These are phyloP conservation scores for Karstenula rhodostoma DNA, from an alignment of 2,329 filamentous ascomycete species.

Conservation along the genomic window DNA sequence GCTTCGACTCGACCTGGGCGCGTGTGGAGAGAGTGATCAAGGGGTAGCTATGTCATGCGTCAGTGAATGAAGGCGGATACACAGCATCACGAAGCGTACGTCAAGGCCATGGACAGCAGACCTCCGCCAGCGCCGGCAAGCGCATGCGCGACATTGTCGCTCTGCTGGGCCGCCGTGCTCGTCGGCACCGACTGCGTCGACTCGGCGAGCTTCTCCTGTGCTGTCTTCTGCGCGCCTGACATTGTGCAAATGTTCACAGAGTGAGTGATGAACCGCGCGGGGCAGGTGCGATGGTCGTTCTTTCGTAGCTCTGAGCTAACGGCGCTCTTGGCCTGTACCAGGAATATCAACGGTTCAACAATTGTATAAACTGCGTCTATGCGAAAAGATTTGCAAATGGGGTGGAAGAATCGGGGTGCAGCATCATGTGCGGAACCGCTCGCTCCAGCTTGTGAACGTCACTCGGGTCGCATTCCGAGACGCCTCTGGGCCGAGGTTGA, in stretches of 20 bases:
- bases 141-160: constrained; percentile 96
- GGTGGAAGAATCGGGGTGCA: constrained; percentile 18
- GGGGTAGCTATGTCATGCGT: constrained; percentile 71
- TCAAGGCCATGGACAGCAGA: constrained; percentile 93
- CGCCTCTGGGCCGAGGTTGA: constrained; percentile 34
- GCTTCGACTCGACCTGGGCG: constrained; percentile 96
- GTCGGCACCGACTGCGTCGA: constrained; percentile 51
- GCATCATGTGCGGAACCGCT: constrained; percentile 38
- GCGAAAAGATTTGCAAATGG: constrained; percentile 21
- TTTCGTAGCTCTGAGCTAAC: background rate
- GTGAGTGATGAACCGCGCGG: constrained; percentile 21
- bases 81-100: constrained; percentile 61
- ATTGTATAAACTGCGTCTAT: background rate
- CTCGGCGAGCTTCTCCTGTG: constrained; percentile 46
- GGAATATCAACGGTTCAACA: background rate
- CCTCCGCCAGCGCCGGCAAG: constrained; percentile 92
- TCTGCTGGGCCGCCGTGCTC: constrained; percentile 77
- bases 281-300: constrained; percentile 14
- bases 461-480: constrained; percentile 20
- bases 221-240: constrained; percentile 41
- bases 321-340: background rate
- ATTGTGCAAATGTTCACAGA: constrained; percentile 29
- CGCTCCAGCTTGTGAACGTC: constrained; percentile 43
- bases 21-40: constrained; percentile 97
- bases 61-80: background rate